These are phyloP conservation scores for Nepenthes gracilis DNA, from an alignment of 148 eudicot genomes.

Conservation along the genomic window DNA sequence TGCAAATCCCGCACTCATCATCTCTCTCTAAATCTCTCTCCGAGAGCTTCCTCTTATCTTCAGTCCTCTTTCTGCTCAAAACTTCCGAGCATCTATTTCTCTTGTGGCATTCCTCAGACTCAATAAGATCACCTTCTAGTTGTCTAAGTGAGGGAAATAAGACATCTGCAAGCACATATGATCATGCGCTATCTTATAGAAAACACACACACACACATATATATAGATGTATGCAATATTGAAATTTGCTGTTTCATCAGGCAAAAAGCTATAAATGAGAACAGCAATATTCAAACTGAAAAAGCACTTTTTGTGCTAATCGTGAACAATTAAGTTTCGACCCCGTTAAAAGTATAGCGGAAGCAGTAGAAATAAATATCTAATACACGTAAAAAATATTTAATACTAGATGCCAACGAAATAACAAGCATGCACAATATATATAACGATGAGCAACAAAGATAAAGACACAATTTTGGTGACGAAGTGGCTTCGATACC, in stretches of 20 bases:
- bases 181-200: not conserved
- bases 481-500: no score
- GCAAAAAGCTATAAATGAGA: not conserved
- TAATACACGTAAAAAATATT: no score
- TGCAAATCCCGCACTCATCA: slow-evolving; percentile 82
- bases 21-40: slow-evolving; percentile 38
- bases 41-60: slow-evolving; percentile 21
- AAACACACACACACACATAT: not conserved
- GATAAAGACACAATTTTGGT: no score
- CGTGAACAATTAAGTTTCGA: no score
- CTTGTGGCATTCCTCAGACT: slow-evolving; percentile 23
- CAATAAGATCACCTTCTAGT: slow-evolving; percentile 48
- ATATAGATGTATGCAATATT: not conserved
- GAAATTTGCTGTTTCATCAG: not conserved
- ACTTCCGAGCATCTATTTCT: slow-evolving; percentile 6
- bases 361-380: no score
- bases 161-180: slow-evolving; percentile 38
- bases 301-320: no score
- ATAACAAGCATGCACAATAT: no score
- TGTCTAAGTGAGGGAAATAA: slow-evolving; percentile 72
- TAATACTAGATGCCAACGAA: no score
- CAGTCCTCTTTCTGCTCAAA: slow-evolving; percentile 9
- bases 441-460: no score
- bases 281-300: no score
- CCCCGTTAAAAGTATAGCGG: no score